These are phyloP conservation scores for Tulasnella sp. DNA, from an alignment of 768 basidiomycete species.

Conservation along the genomic window DNA sequence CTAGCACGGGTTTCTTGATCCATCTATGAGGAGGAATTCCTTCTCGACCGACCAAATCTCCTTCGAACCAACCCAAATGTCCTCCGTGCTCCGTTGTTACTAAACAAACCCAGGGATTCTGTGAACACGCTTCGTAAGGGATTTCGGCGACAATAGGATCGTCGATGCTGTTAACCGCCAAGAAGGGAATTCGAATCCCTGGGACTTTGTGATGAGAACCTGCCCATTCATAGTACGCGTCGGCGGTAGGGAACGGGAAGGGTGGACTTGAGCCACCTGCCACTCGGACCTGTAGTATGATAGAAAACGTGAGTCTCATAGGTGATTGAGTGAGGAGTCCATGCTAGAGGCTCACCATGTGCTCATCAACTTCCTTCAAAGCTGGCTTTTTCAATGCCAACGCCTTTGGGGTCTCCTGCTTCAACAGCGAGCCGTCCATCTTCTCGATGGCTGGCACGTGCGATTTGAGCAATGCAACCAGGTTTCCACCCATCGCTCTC, in stretches of 20 bases:
- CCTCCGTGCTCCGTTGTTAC: conserved; percentile 11
- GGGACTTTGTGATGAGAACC: conserved; percentile 14
- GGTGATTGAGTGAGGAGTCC: background rate
- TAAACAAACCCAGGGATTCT: conserved; percentile 19
- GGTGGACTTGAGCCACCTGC: conserved; percentile 14
- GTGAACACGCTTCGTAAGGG: conserved; percentile 15
- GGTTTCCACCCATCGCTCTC: conserved; percentile 22
- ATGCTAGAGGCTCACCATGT: conserved; percentile 7
- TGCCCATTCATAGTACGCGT: conserved; percentile 21
- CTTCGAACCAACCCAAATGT: conserved; percentile 16
- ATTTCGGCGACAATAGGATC: conserved; percentile 24
- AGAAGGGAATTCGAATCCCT: conserved; percentile 21
- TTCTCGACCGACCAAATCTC: background rate
- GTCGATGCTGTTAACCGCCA: conserved; percentile 22
- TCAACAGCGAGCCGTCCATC: background rate
- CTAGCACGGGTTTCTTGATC: conserved; percentile 15
- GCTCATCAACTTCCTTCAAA: conserved; percentile 10
- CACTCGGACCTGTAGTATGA: conserved; percentile 17
- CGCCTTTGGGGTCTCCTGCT: conserved; percentile 3
- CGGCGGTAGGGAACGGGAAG: conserved; percentile 15
- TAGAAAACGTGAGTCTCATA: background rate
- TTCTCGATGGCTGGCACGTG: conserved; percentile 3
- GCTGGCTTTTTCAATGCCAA: conserved; percentile 7
- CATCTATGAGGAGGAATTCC: conserved; percentile 14
- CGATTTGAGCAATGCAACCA: conserved; percentile 15